Evolutionary conservation across 1,284 basidiomycete genomes (phyloP), one percentile per base, ranked within the genome.

Genomic region (Schizopora paradoxa): DNA sequence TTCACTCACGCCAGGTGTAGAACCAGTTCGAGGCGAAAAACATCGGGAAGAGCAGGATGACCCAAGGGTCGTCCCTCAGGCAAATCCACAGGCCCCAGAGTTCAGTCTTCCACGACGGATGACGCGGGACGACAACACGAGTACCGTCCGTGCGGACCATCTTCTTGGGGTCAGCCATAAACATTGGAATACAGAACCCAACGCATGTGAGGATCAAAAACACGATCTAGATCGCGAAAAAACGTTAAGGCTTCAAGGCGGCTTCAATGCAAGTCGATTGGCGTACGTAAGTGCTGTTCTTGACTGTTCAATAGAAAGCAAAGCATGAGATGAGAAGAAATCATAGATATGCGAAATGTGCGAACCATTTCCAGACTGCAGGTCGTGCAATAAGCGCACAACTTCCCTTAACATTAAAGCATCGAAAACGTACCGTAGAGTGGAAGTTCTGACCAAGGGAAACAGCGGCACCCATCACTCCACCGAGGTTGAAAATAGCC

Each of bases 401-500:
- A 22, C 6, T 6, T 41, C 37, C 13, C 5, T 7, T 22, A 1
- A 2, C 35, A 60, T 41, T n/a, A 4, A 26, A 2, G 5, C 5
- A 16, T 4, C 8, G 28, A 31, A 8, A 10, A 47, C 49, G 33
- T 19, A 70, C 70, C 40, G 54, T 65, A 13, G 65, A 67, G 36
- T 73, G 47, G 52, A 65, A 74, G 55, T 76, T 76, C 53, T 70
- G 66, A 0, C 70, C 77, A 27, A 82, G 63, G 11, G 78, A 70
- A 29, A 83, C 76, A 7, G 77, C 70, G 2, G 75, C 69, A 7
- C 82, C 82, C 23, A 84, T 72, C 8, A 81, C 78, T 10, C 77
- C 78, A 18, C 82, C 77, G 26, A 80, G 54, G 52, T 82, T 82
- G 66, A 85, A 83, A 55, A 82, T 75, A 42, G 72, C 66, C 83